Evolutionary conservation across 352 stramenopile species (phyloP), one percentile per base, ranked within the genome.

Genomic region (Phytophthora brassicae): DNA sequence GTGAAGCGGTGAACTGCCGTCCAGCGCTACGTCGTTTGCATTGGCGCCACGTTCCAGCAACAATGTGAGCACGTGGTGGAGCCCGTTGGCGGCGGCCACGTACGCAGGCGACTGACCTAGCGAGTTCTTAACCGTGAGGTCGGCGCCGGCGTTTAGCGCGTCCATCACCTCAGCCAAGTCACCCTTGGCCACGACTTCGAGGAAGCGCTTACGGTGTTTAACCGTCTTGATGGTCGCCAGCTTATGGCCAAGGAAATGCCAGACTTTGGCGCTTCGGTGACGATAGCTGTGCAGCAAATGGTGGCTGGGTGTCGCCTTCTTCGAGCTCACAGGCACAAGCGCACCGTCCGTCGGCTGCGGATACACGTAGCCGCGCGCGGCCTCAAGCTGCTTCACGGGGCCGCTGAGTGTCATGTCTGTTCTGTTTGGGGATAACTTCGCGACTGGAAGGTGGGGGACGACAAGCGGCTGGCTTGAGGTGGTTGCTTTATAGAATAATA

Each of bases 201-300:
- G 53, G 11, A 92, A 67, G 36, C 81, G 79, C 61, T 86, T 88
- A 60, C 84, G 75, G 44, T 70, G 68, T 51, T 88, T 88, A 59
- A 84, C 66, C 29, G 78, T 77, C 68, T 82, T 88, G 60, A 92
- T 84, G 28, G 77, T 68, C 17, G 83, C 79, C 29, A 92, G 70
- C 61, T 86, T 89, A 68, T 90, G 84, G 33, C 84, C 84, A 4
- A 92, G 64, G 55, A 86, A 92, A 61, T 84, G 57, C 81, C 79
- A 92, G n/a, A 90, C 76, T 39, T 81, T 79, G 28, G 76, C 70
- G 44, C 59, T 62, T 44, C 68, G 68, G 20, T 70, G 44, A 33
- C 64, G 64, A 24, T 72, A 76, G 35, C 51, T 39, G 33, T 75
- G 56, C 42, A 72, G 58, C 23, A 75, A 36, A 11, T 73, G 56